Evolutionary conservation across 2,329 filamentous ascomycete genomes (phyloP), one percentile per base, ranked within the genome.

Genomic region (Nannizziopsis arthrosporioides): DNA sequence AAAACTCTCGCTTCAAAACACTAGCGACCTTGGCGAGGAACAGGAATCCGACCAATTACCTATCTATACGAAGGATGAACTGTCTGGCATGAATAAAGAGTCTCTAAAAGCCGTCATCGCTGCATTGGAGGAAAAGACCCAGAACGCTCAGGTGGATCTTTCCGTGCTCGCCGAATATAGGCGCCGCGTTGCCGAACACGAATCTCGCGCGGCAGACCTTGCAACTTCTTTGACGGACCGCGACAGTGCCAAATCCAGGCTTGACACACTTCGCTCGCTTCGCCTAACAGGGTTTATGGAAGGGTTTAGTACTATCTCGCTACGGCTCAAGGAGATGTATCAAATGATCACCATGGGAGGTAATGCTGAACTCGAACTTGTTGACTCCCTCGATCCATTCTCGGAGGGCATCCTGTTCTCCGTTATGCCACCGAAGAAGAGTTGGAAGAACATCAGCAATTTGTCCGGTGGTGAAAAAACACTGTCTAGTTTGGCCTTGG

Each of bases 301-400:
- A 63, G 92, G 93, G 35, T 96, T 98, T 71, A 84, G 83, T 60
- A 84, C 80, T 53, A 98, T 98, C 66, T 96, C 90, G 1, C 74
- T 95, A 18, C 84, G 90, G 0, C 75, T 98, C 40, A 98, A 98
- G 72, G 92, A 98, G 63, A 98, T 98, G 92, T 98, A 98, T 70
- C 92, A 98, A 65, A 95, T 98, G 89, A 98, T 98, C 64, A 98
- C 92, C 17, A 96, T 98, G 88, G 92, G 92, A 53, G 92, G 92
- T 48, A 98, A 98, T 59, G 92, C 92, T 0, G 92, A 98, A 69
- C 78, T 98, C 10, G 93, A 98, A 66, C 80, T 98, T 18, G 92
- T 98, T 36, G 92, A 98, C 70, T 90, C 84, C 14, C 73, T 98
- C 2, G 93, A 98, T 64, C 92, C 92, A 0, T 98, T 98, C 73